Base-by-base conservation (phyloP, 116 monocot genomes). In the Papilionanthe hybrid region DNA sequence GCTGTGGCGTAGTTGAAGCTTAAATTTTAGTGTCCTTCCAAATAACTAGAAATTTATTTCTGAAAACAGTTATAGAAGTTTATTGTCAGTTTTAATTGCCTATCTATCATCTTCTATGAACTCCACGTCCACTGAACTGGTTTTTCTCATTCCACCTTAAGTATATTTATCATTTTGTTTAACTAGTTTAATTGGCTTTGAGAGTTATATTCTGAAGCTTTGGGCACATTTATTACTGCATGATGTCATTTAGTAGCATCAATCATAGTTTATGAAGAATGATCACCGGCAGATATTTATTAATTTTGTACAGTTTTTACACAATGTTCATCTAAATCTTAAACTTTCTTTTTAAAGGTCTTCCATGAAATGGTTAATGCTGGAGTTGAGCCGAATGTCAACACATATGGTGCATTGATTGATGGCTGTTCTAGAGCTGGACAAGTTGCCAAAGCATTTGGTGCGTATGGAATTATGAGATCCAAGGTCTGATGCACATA, bases 301-400 rank as follows among this genome's bases (percentile, higher is more conserved):
- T 37, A 15, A 37, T 0, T 32, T 71, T 71, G 71, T 41, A 71
- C 29, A 15, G 41, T 37, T 37, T 68, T 18, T 37, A 15, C 71
- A 15, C 71, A 71, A 71, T 71, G 18, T 73, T 29, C 4, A 44
- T 29, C 8, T 19, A 44, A 29, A 42, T 43, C 44, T 73, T 73
- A 43, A 42, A 80, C 20, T 81, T 49, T 71, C n/a, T 69, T 55
- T 55, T 74, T 23, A 11, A 73, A 96, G 96, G 88, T 94, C 22
- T 96, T 94, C 79, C 96, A 96, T 89, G 96, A 96, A 87, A 94
- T 94, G 91, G 86, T 96, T 22, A 96, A 91, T 90, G 92, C 92
- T 84, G 94, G 94, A 76, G 85, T 91, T 56, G 92, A 94, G 78
- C 92, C 96, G 78, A 96, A 87, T 85, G 88, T 87, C 76, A 89